Base-by-base conservation (phyloP, 2,329 filamentous ascomycete species). In the Aspergillus hiratsukae region DNA sequence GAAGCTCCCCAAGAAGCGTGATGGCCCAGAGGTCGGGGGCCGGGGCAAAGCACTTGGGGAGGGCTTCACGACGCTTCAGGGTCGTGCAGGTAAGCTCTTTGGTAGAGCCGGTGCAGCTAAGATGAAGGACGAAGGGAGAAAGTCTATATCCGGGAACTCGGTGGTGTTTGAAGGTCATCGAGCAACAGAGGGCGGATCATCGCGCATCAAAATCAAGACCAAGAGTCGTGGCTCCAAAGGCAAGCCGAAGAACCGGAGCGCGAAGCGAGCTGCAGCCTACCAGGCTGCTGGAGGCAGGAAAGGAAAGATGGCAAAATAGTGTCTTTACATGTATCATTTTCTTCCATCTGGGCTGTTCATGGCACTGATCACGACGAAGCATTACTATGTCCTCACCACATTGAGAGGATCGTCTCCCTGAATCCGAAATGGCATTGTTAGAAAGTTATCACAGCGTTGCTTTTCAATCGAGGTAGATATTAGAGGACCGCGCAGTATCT, bases 1-100 rank as follows among this genome's bases (percentile, higher is more conserved):
- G 74, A 88, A 88, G 53, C 72, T 83, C 63, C 76, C 76, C 61
- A 81, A 82, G 61, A 81, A 69, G 54, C 61, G 63, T 6, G 63
- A 66, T 17, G 61, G 53, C 11, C 57, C 54, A 3, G 58, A 55
- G 6, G 54, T 27, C 21, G 62, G 56, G 21, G 51, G 56, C 25
- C 63, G 60, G 52, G 60, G 57, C 53, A 58, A 69, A 52, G 58
- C 61, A 49, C 62, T 65, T 27, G 64, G 68, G 27, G 63, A 66
- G 45, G 61, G 64, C 25, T 64, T 65, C 49, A 71, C 69, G 62
- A 74, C 72, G 14, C 65, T 76, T 5, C 71, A 74, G 29, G 74
- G 73, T 28, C 73, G 74, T 57, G 74, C 74, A 21, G 61, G 64
- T 29, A 72, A 69, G 56, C 63, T 76, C 11, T 63, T 76, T 48